Evolutionary conservation across 176 grass and related monocot genomes (phyloP), one percentile per base, ranked within the genome.

Genomic region (Lolium rigidum): DNA sequence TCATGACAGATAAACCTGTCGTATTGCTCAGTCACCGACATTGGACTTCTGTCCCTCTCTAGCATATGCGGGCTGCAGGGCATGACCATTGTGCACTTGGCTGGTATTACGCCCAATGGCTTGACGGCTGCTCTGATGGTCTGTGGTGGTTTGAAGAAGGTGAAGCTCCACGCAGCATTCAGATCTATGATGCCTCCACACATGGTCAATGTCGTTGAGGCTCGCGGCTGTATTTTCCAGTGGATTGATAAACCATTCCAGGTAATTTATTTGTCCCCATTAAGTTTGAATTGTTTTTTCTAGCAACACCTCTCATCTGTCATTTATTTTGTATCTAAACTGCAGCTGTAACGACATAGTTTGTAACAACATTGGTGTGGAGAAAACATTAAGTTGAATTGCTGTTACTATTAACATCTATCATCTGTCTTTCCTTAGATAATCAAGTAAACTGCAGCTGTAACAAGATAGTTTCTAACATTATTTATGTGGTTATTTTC

Each of bases 1-100:
- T 70, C 15, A 55, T 86, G 47, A 2, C 93, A 94, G 97, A 99
- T 99, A 91, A 99, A 99, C 83, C 79, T 96, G 60, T 96, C 97
- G 2, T 99, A 95, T 15, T 95, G 88, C 84, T 94, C 90, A 0
- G 85, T 99, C 60, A 96, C 94, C 18, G 92, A 99, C 56, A 88
- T 92, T 10, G 97, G 97, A 1, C 90, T 96, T 65, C 70, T 96
- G 24, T 93, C 94, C 57, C 90, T 98, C 76, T 91, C 90, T 47
- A 94, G 94, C 85, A 91, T 92, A 78, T 91, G 88, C 6, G 91
- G 91, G 41, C 62, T 98, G 52, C 94, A 94, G 86, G 92, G 86
- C 64, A 81, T 98, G 79, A 94, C 88, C 50, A 91, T 98, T 62
- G 22, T 96, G 71, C 93, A 99, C 86, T 85, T 96, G 65, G 35